phyloP scores from a whole-genome alignment of 2,329 filamentous ascomycete species.

The Falciphora oryzae region DNA sequence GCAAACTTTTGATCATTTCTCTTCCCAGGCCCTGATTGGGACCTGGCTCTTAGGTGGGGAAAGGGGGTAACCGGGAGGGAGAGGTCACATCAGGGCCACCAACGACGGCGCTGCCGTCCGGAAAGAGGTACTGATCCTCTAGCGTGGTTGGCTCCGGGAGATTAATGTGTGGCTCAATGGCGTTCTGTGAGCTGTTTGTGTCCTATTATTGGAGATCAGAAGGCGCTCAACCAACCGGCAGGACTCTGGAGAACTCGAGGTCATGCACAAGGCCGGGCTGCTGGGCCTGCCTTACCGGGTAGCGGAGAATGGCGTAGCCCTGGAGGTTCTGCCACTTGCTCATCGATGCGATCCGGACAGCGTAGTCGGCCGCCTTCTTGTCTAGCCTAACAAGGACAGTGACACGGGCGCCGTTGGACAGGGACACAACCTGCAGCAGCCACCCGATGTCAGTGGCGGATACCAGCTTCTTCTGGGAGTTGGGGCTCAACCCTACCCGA shows the following conservation, averaged over 20 bases:
- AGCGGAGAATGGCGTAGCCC: slow-evolving; percentile 17
- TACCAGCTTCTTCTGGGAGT: too few relatives aligned
- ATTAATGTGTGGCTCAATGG: background rate
- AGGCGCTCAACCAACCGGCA: too few relatives aligned
- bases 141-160: background rate
- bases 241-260: too few relatives aligned
- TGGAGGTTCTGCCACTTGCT: slow-evolving; percentile 21
- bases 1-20: too few relatives aligned
- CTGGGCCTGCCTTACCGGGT: slow-evolving; percentile 9
- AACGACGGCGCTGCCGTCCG: background rate
- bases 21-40: too few relatives aligned
- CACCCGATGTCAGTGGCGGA: too few relatives aligned
- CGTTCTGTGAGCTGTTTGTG: too few relatives aligned
- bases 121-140: background rate
- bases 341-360: slow-evolving; percentile 18
- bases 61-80: too few relatives aligned
- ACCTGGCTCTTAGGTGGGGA: too few relatives aligned
- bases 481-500: too few relatives aligned
- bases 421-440: slow-evolving; percentile 12
- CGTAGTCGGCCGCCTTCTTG: slow-evolving; percentile 16
- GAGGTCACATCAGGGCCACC: too few relatives aligned
- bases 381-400: slow-evolving; percentile 19
- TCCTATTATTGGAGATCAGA: too few relatives aligned
- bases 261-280: background rate
- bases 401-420: slow-evolving; percentile 17